Evolutionary conservation across 2,329 filamentous ascomycete genomes (phyloP), one percentile per base, ranked within the genome.

Genomic region (Alternaria ventricosa): DNA sequence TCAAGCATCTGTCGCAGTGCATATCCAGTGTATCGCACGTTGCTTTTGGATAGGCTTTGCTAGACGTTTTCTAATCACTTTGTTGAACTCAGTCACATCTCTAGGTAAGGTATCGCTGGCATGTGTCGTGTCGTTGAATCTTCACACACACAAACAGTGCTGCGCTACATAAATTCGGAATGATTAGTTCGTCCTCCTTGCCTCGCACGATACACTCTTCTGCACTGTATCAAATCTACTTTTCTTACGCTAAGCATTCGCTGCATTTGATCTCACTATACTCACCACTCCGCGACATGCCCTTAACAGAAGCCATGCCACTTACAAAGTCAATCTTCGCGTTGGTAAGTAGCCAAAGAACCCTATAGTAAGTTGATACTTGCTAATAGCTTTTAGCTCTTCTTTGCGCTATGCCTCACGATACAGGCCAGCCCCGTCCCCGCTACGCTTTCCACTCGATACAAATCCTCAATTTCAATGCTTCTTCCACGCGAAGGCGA

Each of bases 301-400:
- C 15, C 6, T 11, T 28, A 8, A 15, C 46, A 49, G n/a, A 27
- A 25, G 11, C 25, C 2, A 28, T 49, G 46, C 7, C 46, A 6
- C 9, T n/a, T 7, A 49, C 46, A 18, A 27, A 3, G n/a, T 30
- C 25, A 30, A 6, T 50, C 25, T 20, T 22, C 27, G 46, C 27
- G 10, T 3, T 50, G 10, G 10, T 30, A 30, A 30, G 15, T 20
- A 28, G 6, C 46, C 6, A 25, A 8, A n/a, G 27, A 30, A 20
- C 10, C 2, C 6, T 3, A 4, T 9, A 36, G 33, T 36, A 5
- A 36, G 8, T 2, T 0, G 0, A 36, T 3, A 36, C 33, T 3
- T 36, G 15, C 33, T 36, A n/a, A 36, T 5, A 8, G 18, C 6
- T 2, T 9, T 12, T 4, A 18, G 46, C 25, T 50, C 18, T 15